These are phyloP conservation scores for Verbascum thapsus DNA, from an alignment of 257 asterid species.

Conservation along the genomic window DNA sequence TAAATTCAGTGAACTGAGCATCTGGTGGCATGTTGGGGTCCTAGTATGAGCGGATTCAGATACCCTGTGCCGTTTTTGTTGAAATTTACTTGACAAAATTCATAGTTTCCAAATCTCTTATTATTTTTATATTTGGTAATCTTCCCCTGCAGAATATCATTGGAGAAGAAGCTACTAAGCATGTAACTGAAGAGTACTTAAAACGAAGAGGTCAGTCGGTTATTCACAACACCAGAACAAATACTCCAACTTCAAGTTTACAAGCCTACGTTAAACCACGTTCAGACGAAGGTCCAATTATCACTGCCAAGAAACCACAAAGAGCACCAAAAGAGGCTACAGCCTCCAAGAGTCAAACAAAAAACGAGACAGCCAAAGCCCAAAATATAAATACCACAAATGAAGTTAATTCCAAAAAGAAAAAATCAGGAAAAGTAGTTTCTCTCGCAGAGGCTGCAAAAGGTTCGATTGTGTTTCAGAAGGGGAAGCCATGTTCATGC, in stretches of 20 bases:
- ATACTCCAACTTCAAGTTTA: constrained; percentile 51
- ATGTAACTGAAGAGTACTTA: constrained; percentile 72
- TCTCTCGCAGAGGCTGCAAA: constrained; percentile 93
- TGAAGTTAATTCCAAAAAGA: constrained; percentile 66
- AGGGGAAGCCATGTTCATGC: constrained; percentile 94
- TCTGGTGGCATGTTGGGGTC: no score
- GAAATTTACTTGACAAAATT: not conserved
- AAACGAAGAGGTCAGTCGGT: constrained; percentile 73
- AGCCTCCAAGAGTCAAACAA: constrained; percentile 44
- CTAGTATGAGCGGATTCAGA: not conserved
- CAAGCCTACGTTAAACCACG: constrained; percentile 86
- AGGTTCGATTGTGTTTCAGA: constrained; percentile 84
- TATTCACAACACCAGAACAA: constrained; percentile 32
- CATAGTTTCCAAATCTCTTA: constrained; percentile 2
- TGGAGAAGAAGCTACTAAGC: constrained; percentile 80
- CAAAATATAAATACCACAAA: constrained; percentile 35
- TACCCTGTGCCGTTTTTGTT: not conserved
- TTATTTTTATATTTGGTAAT: not conserved
- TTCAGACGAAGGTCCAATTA: constrained; percentile 42
- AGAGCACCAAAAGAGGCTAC: constrained; percentile 54
- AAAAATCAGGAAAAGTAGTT: constrained; percentile 78
- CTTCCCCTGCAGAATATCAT: constrained; percentile 63
- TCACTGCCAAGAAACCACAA: constrained; percentile 54
- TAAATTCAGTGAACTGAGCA: no score
- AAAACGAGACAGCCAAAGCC: constrained; percentile 42